Evolutionary conservation across 495 filamentous ascomycete genomes (phyloP).

Genomic region (Evernia prunastri): DNA sequence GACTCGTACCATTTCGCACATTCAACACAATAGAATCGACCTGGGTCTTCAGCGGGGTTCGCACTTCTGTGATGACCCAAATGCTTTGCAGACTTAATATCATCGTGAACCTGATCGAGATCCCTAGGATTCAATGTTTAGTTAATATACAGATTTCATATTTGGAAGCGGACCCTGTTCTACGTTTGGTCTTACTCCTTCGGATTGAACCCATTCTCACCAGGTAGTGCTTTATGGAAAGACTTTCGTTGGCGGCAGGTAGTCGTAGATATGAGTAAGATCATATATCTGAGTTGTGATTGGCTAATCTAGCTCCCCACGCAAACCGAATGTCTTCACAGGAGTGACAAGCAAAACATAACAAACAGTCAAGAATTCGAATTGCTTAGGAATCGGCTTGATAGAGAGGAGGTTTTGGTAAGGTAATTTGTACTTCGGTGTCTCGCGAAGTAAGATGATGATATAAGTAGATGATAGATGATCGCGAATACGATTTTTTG

Average conservation of each 20-base stretch:
- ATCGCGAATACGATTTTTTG: too few species aligned
- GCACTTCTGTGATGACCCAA: conserved; percentile 67
- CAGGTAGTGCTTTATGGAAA: background rate
- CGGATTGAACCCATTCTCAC: conserved; percentile 51
- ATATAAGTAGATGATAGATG: too few species aligned
- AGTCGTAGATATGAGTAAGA: background rate
- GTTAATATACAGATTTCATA: background rate
- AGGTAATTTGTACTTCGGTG: background rate
- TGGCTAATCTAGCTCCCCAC: background rate
- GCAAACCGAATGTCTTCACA: background rate
- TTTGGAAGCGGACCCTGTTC: conserved; percentile 44
- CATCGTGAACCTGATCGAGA: conserved; percentile 81
- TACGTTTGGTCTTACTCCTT: conserved; percentile 53
- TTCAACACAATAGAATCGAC: conserved; percentile 80
- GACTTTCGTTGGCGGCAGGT: background rate
- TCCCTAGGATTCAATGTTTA: conserved; percentile 46
- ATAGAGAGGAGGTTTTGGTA: background rate
- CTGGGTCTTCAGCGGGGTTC: conserved; percentile 79
- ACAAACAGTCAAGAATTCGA: background rate
- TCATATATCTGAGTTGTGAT: background rate
- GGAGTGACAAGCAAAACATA: background rate
- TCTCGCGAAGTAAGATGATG: background rate
- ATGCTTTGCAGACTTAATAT: conserved; percentile 68
- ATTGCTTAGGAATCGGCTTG: background rate
- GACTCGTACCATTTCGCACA: conserved; percentile 95